Evolutionary conservation across 768 basidiomycete genomes (phyloP).

Genomic region (Leccinum fibrillosum): DNA sequence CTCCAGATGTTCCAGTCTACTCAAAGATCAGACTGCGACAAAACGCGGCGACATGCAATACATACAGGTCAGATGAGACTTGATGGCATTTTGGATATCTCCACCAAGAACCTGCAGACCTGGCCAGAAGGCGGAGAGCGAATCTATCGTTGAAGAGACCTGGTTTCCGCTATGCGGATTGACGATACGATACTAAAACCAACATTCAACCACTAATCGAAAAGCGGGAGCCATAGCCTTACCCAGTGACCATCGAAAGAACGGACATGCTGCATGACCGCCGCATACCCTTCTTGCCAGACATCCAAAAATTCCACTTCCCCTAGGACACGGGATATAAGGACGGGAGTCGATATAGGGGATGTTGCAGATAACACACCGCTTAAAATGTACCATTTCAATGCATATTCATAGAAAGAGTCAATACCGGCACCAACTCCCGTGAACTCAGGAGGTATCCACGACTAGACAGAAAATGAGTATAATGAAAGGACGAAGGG

Average conservation of each 20-base stretch:
- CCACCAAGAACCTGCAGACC: slow-evolving; percentile 87
- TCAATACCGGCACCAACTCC: slow-evolving; percentile 94
- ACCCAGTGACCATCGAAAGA: slow-evolving; percentile 89
- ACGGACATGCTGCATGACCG: slow-evolving; percentile 82
- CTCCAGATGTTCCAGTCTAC: slow-evolving; percentile 93
- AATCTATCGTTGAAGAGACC: slow-evolving; percentile 82
- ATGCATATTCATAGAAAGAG: slow-evolving; percentile 91
- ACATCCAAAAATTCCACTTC: slow-evolving; percentile 80
- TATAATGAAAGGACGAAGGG: not conserved
- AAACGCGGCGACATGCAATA: not conserved
- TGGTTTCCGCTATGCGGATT: slow-evolving; percentile 76
- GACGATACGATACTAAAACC: slow-evolving; percentile 74
- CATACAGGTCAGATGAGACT: slow-evolving; percentile 85
- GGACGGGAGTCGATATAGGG: not conserved
- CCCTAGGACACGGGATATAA: slow-evolving; percentile 37
- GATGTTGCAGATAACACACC: slow-evolving; percentile 38
- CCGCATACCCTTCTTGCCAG: slow-evolving; percentile 79
- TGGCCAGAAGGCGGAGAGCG: slow-evolving; percentile 96
- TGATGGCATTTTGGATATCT: slow-evolving; percentile 86
- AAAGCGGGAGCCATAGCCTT: slow-evolving; percentile 3
- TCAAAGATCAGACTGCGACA: not conserved
- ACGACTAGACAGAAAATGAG: slow-evolving; percentile 39
- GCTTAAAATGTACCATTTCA: slow-evolving; percentile 89
- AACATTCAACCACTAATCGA: not conserved
- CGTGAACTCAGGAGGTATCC: slow-evolving; percentile 73